These are phyloP conservation scores for Pythium rishiriense DNA, from an alignment of 352 stramenopile species.

Conservation along the genomic window DNA sequence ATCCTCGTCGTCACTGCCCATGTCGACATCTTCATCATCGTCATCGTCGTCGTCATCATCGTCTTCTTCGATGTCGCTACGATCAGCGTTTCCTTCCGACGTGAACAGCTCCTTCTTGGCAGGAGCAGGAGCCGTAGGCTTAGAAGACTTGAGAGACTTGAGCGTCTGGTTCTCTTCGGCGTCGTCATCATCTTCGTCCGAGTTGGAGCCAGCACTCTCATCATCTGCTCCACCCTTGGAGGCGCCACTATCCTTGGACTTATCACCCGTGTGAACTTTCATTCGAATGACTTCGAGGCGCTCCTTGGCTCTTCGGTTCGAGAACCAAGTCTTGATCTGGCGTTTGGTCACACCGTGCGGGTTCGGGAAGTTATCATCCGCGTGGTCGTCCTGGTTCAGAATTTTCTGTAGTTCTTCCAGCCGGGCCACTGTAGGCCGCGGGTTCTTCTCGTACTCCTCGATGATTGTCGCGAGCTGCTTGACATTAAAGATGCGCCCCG, in stretches of 20 bases:
- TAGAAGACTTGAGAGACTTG: constrained; percentile 18
- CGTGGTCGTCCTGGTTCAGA: constrained; percentile 73
- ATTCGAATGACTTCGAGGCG: constrained; percentile 79
- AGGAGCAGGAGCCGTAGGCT: constrained; percentile 1
- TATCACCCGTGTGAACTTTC: constrained; percentile 46
- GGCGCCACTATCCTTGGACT: constrained; percentile 16
- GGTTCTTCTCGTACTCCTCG: constrained; percentile 85
- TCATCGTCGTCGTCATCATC: constrained; percentile 25
- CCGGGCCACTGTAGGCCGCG: constrained; percentile 54
- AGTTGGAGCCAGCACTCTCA: constrained; percentile 25
- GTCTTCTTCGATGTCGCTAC: constrained; percentile 1
- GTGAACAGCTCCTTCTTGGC: constrained; percentile 32
- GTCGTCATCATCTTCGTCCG: constrained; percentile 22
- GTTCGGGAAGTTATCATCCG: constrained; percentile 51
- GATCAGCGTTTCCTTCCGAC: neutral
- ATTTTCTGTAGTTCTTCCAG: constrained; percentile 72
- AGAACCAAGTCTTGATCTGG: constrained; percentile 87
- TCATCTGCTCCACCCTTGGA: constrained; percentile 39
- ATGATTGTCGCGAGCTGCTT: constrained; percentile 86
- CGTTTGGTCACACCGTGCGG: constrained; percentile 63
- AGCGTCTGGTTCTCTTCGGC: constrained; percentile 13
- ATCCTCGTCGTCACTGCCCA: constrained; percentile 38
- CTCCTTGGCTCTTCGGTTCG: constrained; percentile 78
- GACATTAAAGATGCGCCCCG: constrained; percentile 80
- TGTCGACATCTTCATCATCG: constrained; percentile 36